Evolutionary conservation across 805 yeast genomes (phyloP).

Genomic region (Yarrowia bubula): DNA sequence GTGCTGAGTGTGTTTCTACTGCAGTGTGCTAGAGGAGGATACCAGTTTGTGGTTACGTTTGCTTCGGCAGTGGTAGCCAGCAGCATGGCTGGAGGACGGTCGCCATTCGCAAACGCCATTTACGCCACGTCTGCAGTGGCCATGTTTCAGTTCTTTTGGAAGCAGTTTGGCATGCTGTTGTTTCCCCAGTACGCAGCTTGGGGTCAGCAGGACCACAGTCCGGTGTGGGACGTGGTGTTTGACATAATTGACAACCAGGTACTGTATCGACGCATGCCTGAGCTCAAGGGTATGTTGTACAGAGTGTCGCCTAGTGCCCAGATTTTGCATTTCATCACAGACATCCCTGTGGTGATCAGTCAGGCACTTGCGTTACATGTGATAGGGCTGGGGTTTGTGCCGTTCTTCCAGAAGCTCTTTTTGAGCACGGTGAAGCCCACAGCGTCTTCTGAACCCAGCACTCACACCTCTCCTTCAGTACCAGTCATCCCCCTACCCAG

Average conservation of each 20-base stretch:
- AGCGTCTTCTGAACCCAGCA: background rate
- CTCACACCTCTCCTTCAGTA: background rate
- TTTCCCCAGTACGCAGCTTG: constrained; percentile 27
- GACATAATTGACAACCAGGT: constrained; percentile 23
- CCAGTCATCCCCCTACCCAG: background rate
- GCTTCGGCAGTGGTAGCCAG: constrained; percentile 39
- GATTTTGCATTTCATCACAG: constrained; percentile 36
- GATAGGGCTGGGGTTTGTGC: constrained; percentile 36
- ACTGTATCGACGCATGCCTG: constrained; percentile 8
- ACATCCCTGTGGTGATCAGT: constrained; percentile 33
- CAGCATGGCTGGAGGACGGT: constrained; percentile 37
- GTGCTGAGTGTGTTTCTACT: constrained; percentile 7
- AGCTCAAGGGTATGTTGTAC: constrained; percentile 30
- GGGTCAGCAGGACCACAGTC: constrained; percentile 8
- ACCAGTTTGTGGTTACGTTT: constrained; percentile 31
- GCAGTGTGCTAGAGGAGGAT: constrained; percentile 7
- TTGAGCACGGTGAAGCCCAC: constrained; percentile 29
- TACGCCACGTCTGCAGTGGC: constrained; percentile 37
- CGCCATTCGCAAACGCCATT: constrained; percentile 36
- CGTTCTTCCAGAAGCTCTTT: constrained; percentile 36
- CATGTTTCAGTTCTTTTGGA: constrained; percentile 31
- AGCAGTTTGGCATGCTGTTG: constrained; percentile 31
- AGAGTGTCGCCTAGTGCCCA: constrained; percentile 30
- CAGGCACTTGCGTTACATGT: constrained; percentile 40
- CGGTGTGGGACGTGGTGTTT: constrained; percentile 19